These are phyloP conservation scores for Solanum habrochaites DNA, from an alignment of 257 asterid species.

Conservation along the genomic window DNA sequence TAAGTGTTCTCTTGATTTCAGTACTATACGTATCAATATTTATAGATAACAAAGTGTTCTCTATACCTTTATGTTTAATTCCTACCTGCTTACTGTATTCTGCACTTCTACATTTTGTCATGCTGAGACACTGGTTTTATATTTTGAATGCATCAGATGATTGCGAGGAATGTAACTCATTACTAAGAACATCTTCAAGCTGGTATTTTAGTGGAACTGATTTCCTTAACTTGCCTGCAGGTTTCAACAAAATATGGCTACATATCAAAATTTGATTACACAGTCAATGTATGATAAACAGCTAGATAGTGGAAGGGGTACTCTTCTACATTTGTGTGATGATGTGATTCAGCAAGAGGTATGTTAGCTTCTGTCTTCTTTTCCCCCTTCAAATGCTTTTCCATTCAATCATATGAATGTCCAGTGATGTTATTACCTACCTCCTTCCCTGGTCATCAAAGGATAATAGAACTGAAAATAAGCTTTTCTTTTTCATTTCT, in stretches of 20 bases:
- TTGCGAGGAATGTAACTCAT: neutral
- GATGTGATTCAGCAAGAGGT: slow-evolving; percentile 99
- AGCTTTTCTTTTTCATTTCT: neutral
- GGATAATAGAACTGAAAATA: neutral
- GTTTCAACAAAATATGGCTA: slow-evolving; percentile 88
- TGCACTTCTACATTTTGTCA: neutral
- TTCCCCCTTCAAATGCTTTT: neutral
- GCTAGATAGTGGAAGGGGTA: slow-evolving; percentile 93
- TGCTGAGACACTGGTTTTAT: neutral
- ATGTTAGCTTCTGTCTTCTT: slow-evolving; percentile 4
- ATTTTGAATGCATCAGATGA: neutral
- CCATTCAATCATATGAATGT: neutral
- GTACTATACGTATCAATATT: neutral
- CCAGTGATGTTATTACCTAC: neutral
- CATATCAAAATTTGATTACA: slow-evolving; percentile 90
- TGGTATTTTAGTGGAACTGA: slow-evolving; percentile 7
- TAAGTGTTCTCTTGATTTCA: slow-evolving; percentile 15
- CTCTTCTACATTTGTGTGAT: slow-evolving; percentile 96
- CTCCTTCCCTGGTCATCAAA: neutral
- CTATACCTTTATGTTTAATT: neutral
- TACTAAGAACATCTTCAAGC: neutral
- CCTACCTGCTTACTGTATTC: neutral
- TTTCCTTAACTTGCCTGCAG: slow-evolving; percentile 30
- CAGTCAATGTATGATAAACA: slow-evolving; percentile 98
- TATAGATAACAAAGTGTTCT: neutral